Evolutionary conservation across 83 land plant genomes (phyloP), one percentile per base, ranked within the genome.

Genomic region (Thuja plicata): DNA sequence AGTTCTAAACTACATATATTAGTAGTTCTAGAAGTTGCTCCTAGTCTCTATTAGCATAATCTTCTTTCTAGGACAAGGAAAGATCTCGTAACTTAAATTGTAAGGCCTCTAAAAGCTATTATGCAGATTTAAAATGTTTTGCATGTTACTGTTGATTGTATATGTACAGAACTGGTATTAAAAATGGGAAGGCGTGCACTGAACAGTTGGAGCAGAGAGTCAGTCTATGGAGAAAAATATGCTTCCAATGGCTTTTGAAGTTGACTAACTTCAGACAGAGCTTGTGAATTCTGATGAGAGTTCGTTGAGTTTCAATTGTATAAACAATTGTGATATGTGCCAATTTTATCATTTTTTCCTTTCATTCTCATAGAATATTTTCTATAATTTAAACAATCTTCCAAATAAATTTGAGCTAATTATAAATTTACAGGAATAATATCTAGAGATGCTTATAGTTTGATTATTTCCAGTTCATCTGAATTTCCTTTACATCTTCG

Each of bases 221-320:
- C 88, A 93, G 79, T 87, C 88, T 86, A 94, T 96, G 97, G 98
- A 95, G 92, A 94, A 95, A 87, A 96, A 0, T 5, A 43, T 91
- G 86, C 95, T 17, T 88, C n/a, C 93, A 35, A 96, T 96, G 97
- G 94, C 96, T 50, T 89, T 96, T 71, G 98, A 96, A 88, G 86
- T 96, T 88, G 98, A 96, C 87, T 93, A 94, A 84, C 96, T 96
- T 70, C 90, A 96, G 41, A 96, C 97, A 48, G 96, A 93, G 87
- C 90, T 93, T 87, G 93, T 93, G 34, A 93, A 96, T 90, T 93
- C 91, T 46, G 93, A 95, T 27, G 94, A 93, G 82, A 91, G 91
- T 93, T 86, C 91, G 88, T 70, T 91, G 92, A n/a, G 89, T 93
- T 86, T 89, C 92, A 79, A 90, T 90, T 86, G 89, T 95, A 83